Conservation (phyloP, 2,329 filamentous ascomycete species). For the Fusarium longipes region DNA sequence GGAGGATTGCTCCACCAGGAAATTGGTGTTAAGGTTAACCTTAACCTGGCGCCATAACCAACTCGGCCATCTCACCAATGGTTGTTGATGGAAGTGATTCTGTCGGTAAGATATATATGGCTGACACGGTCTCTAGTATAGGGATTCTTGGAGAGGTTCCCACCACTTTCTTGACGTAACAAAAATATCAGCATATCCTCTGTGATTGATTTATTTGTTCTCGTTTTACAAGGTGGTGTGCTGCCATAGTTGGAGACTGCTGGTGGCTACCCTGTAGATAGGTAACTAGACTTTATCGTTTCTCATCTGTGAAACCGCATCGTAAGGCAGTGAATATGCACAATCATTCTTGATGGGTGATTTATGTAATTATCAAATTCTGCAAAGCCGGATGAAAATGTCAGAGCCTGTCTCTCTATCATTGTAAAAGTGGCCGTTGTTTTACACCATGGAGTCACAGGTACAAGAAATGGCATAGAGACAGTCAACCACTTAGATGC, state of each 20-base stretch:
- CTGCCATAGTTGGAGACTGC: not conserved
- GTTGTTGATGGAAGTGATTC: not conserved
- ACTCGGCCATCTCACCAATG: slow-evolving; percentile 46
- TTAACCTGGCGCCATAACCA: slow-evolving; percentile 48
- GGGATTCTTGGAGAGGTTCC: no score
- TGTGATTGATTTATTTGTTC: not conserved
- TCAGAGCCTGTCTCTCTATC: not conserved
- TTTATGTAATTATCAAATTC: not conserved
- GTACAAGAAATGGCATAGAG: not conserved
- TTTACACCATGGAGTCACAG: not conserved
- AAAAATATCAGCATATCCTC: not conserved
- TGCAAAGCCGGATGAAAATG: not conserved
- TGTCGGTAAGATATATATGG: accelerated
- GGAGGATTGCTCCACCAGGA: slow-evolving; percentile 48
- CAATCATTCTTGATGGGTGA: no score
- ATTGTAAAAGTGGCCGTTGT: not conserved
- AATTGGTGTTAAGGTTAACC: slow-evolving; percentile 44
- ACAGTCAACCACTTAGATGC: not conserved
- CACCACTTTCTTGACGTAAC: no score
- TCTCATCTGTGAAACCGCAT: not conserved
- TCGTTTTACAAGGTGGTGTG: not conserved
- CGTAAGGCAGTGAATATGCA: not conserved
- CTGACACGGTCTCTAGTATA: accelerated
- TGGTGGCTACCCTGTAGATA: not conserved
- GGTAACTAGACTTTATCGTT: no score